Conservation (phyloP, 345 rosid genomes). For the Hevea brasiliensis region DNA sequence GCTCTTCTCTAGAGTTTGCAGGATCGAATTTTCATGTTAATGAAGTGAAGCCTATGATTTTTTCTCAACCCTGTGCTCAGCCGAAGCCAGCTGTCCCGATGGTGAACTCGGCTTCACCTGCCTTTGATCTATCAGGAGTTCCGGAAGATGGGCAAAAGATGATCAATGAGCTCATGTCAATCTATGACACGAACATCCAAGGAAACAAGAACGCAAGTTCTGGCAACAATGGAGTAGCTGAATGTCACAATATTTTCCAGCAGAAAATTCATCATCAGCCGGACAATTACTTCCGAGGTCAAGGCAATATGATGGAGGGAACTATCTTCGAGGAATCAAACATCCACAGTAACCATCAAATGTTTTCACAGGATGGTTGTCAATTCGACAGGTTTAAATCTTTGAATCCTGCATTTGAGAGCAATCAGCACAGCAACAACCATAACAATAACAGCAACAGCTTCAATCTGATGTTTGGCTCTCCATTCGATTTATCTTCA, state of each 20-base stretch:
- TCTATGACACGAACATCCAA: constrained; percentile 65
- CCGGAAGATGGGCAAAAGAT: constrained; percentile 94
- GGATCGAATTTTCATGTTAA: constrained; percentile 60
- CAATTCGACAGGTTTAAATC: constrained; percentile 51
- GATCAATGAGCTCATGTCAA: constrained; percentile 82
- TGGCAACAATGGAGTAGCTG: constrained; percentile 33
- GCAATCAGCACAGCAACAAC: constrained; percentile 33
- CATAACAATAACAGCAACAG: constrained; percentile 20
- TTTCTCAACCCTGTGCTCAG: constrained; percentile 50
- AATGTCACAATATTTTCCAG: constrained; percentile 43
- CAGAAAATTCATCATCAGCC: constrained; percentile 58
- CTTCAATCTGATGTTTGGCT: constrained; percentile 56
- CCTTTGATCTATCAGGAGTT: constrained; percentile 72
- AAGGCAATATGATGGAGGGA: constrained; percentile 48
- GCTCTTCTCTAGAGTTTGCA: constrained; percentile 44
- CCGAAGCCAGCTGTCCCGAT: constrained; percentile 43
- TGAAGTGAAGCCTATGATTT: constrained; percentile 79
- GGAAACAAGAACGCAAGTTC: constrained; percentile 43
- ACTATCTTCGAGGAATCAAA: constrained; percentile 57
- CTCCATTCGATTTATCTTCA: constrained; percentile 63
- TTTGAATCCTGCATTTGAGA: constrained; percentile 47
- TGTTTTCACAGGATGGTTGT: constrained; percentile 46
- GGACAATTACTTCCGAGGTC: constrained; percentile 47
- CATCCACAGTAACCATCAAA: constrained; percentile 46
- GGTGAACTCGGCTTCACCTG: constrained; percentile 37